Conservation (phyloP, 108 stramenopile species). For the Epithemia pelagica region DNA sequence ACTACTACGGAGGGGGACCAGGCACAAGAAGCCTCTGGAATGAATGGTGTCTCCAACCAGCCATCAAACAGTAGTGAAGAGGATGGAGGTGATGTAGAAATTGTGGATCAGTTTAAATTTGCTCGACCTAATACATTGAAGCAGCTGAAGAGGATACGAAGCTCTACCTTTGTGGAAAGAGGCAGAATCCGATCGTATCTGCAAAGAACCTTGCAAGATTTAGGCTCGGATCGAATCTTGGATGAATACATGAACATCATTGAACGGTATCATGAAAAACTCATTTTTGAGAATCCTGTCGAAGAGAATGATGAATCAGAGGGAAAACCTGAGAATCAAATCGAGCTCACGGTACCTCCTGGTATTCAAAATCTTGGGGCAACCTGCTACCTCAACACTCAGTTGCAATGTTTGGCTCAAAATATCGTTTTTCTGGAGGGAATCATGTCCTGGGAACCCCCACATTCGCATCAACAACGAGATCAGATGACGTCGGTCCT, state of each 20-base stretch:
- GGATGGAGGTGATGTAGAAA: conserved; percentile 7
- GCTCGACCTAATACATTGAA: background rate
- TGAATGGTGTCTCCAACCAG: background rate
- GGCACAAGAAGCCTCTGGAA: background rate
- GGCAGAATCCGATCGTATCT: background rate
- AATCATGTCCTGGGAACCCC: conserved; percentile 58
- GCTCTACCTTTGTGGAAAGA: background rate
- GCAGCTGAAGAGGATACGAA: background rate
- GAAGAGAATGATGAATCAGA: background rate
- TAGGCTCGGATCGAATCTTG: background rate
- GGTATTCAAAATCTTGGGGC: conserved; percentile 82
- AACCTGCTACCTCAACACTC: conserved; percentile 86
- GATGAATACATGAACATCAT: background rate
- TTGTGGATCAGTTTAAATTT: background rate
- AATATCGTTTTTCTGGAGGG: conserved; percentile 69
- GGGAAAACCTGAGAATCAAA: background rate
- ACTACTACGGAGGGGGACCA: background rate
- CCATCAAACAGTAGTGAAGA: conserved; percentile 3
- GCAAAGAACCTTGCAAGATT: conserved; percentile 7
- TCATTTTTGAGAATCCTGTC: conserved; percentile 2
- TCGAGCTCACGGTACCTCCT: conserved; percentile 45
- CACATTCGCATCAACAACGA: conserved; percentile 1
- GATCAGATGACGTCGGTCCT: conserved; percentile 50
- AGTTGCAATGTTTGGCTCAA: conserved; percentile 82
- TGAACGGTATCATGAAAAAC: background rate